Evolutionary conservation across 2,329 filamentous ascomycete genomes (phyloP), one percentile per base, ranked within the genome.

Genomic region (Alternaria viburni): DNA sequence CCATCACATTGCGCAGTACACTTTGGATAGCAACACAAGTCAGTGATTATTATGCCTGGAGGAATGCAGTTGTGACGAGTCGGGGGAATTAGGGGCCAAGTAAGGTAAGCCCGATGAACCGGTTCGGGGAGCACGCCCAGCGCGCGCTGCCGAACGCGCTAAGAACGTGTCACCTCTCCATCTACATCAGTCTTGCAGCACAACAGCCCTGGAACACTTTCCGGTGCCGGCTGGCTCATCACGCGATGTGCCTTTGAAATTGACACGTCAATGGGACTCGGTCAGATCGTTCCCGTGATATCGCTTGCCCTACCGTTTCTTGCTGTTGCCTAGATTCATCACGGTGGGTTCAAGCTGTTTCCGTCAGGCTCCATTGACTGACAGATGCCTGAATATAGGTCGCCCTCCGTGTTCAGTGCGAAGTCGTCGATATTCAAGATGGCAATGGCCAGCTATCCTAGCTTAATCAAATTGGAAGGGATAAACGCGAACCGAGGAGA

Each of bases 241-340:
- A 49, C 23, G 23, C 23, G 15, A 49, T 49, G 13, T 49, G 1
- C 15, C 19, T 41, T 68, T 8, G 58, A 62, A 6, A 43, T 67
- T 11, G 56, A 68, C 13, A 45, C 59, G 5, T 52, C 12, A 6
- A 69, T 70, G 64, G 60, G 64, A 2, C 62, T 71, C 46, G 64
- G 67, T 10, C 66, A 71, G 46, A 69, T 71, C 4, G 67, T 56
- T 9, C 54, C 69, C 6, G 8, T 71, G 8, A 46, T 66, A 13
- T 52, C 66, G 4, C 50, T 69, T n/a, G 41, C 59, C 7, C 54
- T 71, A 10, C 67, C 64, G n/a, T 58, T 63, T 12, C 52, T 64
- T 7, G 65, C 65, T 8, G 69, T 12, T 19, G 41, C 52, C 6
- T 41, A 55, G 23, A 44, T 45, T 8, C n/a, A 45, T 17, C 12